A percentile compares a stretch with the other conserved stretches of the same genome.
Evolutionary conservation across 805 yeast genomes (phyloP).

Genomic region (Jamesozyma piceae): DNA sequence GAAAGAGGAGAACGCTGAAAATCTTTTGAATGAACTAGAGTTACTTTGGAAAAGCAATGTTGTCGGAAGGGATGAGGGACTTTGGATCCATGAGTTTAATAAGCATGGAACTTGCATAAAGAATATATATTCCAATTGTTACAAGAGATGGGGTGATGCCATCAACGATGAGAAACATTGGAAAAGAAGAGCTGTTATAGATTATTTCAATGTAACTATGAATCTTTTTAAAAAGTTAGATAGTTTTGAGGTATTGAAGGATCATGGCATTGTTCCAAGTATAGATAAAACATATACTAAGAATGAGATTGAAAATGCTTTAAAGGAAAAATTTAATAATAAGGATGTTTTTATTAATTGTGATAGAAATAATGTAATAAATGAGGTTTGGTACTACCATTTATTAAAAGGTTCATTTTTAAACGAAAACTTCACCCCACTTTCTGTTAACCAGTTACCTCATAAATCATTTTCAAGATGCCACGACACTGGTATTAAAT

Average conservation of each 20-base stretch:
- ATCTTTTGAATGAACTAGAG: constrained; percentile 48
- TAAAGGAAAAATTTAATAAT: constrained; percentile 40
- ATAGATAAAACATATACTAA: constrained; percentile 46
- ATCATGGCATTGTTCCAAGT: constrained; percentile 65
- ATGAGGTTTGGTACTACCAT: constrained; percentile 68
- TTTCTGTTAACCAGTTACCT: constrained; percentile 38
- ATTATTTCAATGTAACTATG: constrained; percentile 57
- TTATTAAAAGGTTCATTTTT: constrained; percentile 62
- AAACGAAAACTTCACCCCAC: constrained; percentile 53
- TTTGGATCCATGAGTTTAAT: constrained; percentile 90
- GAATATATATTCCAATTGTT: constrained; percentile 68
- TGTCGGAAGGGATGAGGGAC: constrained; percentile 52
- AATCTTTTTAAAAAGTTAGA: constrained; percentile 50
- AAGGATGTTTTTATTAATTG: constrained; percentile 54
- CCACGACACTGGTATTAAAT: constrained; percentile 59
- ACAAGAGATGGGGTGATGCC: constrained; percentile 31
- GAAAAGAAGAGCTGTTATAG: constrained; percentile 43
- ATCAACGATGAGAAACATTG: constrained; percentile 5
- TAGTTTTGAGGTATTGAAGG: constrained; percentile 56
- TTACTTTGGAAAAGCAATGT: constrained; percentile 64
- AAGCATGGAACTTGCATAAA: constrained; percentile 91
- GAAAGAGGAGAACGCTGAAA: constrained; percentile 33
- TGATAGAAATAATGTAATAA: constrained; percentile 38
- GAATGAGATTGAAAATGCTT: constrained; percentile 44
- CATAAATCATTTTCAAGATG: constrained; percentile 45